Evolutionary conservation across 352 stramenopile species (phyloP).

Genomic region (Vaucheria bursata): DNA sequence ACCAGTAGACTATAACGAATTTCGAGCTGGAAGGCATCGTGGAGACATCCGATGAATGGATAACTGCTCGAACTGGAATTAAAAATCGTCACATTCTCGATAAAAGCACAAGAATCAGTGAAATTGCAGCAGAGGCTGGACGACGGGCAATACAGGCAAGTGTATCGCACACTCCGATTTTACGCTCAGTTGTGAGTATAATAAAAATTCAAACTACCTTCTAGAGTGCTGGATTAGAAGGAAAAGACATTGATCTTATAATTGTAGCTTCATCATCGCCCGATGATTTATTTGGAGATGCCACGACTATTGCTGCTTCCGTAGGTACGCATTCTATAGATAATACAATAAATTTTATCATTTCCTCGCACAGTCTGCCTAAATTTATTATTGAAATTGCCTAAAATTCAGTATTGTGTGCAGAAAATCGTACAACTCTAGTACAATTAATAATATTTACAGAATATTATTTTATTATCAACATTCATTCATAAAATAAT

Average conservation of each 20-base stretch:
- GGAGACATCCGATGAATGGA: constrained; percentile 74
- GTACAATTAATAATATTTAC: too few species aligned
- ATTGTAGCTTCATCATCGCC: constrained; percentile 64
- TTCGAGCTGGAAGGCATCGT: constrained; percentile 62
- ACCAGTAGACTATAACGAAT: constrained; percentile 57
- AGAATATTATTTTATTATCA: too few species aligned
- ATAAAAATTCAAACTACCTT: too few species aligned
- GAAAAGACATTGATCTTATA: constrained; percentile 40
- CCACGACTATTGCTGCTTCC: constrained; percentile 55
- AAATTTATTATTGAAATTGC: too few species aligned
- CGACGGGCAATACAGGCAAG: constrained; percentile 1
- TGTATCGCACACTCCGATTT: not conserved
- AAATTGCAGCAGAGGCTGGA: constrained; percentile 33
- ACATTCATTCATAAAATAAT: too few species aligned
- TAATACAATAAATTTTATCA: too few species aligned
- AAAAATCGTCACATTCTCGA: constrained; percentile 54
- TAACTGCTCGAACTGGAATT: constrained; percentile 65
- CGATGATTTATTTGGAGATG: constrained; percentile 74
- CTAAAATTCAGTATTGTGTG: too few species aligned
- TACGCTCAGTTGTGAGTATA: too few species aligned
- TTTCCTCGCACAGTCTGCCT: too few species aligned
- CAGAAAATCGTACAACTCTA: too few species aligned
- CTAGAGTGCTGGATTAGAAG: constrained; percentile 38
- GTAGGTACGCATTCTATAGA: constrained; percentile 52
- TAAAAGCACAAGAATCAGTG: not conserved